A percentile compares a stretch with the other conserved stretches of the same genome.
phyloP scores from a whole-genome alignment of 2,329 filamentous ascomycete species.

The Tolypocladium tropicale region DNA sequence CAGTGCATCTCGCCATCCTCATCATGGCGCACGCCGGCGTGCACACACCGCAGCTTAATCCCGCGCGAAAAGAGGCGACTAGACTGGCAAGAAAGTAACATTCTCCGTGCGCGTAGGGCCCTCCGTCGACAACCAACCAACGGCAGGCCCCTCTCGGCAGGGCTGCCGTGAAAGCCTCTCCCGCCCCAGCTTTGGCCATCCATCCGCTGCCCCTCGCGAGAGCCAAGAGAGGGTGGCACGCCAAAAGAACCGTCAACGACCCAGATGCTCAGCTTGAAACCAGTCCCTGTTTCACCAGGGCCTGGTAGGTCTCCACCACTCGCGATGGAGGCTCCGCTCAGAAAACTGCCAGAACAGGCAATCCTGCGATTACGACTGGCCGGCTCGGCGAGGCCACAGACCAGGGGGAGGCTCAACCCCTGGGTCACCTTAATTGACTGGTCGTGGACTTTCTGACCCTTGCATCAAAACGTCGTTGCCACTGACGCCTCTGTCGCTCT shows the following conservation, averaged over 20 bases:
- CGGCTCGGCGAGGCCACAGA: not conserved
- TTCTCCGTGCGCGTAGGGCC: too few relatives aligned
- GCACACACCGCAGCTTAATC: not conserved
- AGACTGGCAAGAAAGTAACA: not conserved
- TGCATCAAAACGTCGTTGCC: not conserved
- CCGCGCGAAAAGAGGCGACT: not conserved
- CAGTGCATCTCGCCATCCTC: not conserved
- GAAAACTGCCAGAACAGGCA: constrained; percentile 1
- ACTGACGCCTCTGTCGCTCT: too few relatives aligned
- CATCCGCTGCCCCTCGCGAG: not conserved
- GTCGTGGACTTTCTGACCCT: not conserved
- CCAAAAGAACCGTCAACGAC: not conserved
- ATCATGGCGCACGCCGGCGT: not conserved
- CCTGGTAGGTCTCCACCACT: constrained; percentile 2
- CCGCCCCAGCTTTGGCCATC: not conserved
- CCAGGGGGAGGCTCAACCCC: not conserved
- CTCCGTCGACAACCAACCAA: not conserved
- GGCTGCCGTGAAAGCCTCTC: not conserved
- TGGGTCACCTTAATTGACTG: not conserved
- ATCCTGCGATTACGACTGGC: not conserved
- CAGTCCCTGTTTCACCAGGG: constrained; percentile 6
- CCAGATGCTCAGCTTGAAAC: constrained; percentile 5
- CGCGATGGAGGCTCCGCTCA: not conserved
- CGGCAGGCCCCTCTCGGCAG: not conserved
- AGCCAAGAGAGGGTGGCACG: not conserved